phyloP scores from a whole-genome alignment of 2,329 filamentous ascomycete species.

The Fusarium irregulare region DNA sequence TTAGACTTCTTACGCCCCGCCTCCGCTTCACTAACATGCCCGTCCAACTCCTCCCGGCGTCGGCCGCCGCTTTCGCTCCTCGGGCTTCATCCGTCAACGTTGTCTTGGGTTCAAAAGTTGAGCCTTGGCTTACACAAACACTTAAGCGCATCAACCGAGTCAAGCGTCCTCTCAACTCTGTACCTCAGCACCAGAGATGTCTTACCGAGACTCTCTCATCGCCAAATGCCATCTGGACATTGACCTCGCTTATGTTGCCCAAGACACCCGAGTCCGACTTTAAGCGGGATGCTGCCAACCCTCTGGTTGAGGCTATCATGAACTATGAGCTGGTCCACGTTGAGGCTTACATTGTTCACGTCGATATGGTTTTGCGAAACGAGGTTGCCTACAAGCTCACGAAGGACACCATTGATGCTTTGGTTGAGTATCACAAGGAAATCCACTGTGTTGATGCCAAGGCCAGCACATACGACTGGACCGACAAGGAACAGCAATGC shows the following conservation, averaged over 20 bases:
- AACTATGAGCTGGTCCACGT: slow-evolving; percentile 94
- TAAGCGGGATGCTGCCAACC: slow-evolving; percentile 74
- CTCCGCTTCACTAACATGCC: slow-evolving; percentile 71
- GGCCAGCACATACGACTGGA: slow-evolving; percentile 92
- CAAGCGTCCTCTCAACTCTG: slow-evolving; percentile 97
- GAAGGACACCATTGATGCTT: slow-evolving; percentile 88
- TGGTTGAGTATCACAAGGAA: slow-evolving; percentile 97
- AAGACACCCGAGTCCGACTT: slow-evolving; percentile 89
- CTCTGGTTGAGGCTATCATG: slow-evolving; percentile 79
- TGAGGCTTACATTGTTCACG: slow-evolving; percentile 97
- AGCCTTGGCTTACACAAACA: slow-evolving; percentile 96
- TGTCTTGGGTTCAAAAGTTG: slow-evolving; percentile 89
- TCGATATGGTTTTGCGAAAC: slow-evolving; percentile 98
- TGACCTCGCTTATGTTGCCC: slow-evolving; percentile 91
- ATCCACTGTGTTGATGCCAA: slow-evolving; percentile 92
- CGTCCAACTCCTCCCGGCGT: slow-evolving; percentile 91
- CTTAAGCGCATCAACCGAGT: slow-evolving; percentile 96
- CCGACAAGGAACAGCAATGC: slow-evolving; percentile 94
- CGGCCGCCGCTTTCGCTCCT: slow-evolving; percentile 95
- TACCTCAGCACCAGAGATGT: slow-evolving; percentile 94
- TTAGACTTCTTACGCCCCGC: slow-evolving; percentile 7
- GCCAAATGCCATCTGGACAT: slow-evolving; percentile 90
- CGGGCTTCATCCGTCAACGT: slow-evolving; percentile 91
- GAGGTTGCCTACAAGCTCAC: slow-evolving; percentile 99
- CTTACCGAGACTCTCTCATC: slow-evolving; percentile 94